Base-by-base conservation (phyloP, 2,329 filamentous ascomycete species). In the Hymenoscyphus fructigenus region DNA sequence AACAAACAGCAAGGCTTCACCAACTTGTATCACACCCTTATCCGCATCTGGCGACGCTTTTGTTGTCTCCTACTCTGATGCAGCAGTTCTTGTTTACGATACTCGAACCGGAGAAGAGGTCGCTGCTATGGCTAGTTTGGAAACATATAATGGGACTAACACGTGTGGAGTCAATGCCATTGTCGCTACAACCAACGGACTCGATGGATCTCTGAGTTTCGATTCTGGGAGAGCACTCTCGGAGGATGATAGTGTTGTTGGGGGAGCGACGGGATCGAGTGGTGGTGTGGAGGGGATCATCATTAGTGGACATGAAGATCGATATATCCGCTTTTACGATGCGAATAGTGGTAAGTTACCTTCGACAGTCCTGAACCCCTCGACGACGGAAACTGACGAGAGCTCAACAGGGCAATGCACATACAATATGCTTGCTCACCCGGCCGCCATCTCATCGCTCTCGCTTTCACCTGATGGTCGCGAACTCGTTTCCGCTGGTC, bases 371-470 rank as follows among this genome's bases (percentile, higher is more conserved):
- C 14, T 17, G 4, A n/a, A 44, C 41, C n/a, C 41, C 15, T 41
- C 36, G 17, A 4, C 36, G 20, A n/a, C 6, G 6, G 41, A 20
- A 44, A 7, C 41, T 44, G n/a, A 44, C 41, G 41, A 9, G 6
- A 6, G 5, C n/a, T 20, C 17, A 2, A 5, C 50, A 98, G 95
- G 95, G 64, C 95, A 99, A 92, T 97, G 93, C 80, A 98, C 95
- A 69, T 99, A 99, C 79, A 96, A 91, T 74, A 99, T 99, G 95
- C 87, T 98, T 66, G 95, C 95, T 5, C 95, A 99, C 73, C 93
- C 95, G 0, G 91, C 93, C 2, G 90, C 95, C 64, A 97, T 99
- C 70, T 96, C 95, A 1, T 90, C 91, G 29, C 84, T 99, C 5
- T 96, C 92, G 0, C 85, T 99, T 23, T 97, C 92, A 71, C 95